A percentile compares a stretch with the other conserved stretches of the same genome.
Conservation (phyloP, 768 basidiomycete genomes). For the Leccinellum luteum region DNA sequence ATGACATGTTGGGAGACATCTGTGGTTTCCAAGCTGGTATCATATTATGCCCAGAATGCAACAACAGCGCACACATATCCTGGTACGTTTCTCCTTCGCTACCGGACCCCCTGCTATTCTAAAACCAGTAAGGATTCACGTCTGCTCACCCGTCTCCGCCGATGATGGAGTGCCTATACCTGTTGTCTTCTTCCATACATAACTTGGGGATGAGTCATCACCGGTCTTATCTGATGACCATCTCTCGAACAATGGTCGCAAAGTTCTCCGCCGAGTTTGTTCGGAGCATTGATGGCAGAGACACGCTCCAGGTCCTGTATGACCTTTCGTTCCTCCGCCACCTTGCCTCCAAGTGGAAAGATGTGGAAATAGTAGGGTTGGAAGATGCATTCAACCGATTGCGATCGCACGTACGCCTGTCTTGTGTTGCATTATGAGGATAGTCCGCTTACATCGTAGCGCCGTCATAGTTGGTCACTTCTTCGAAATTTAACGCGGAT, state of each 20-base stretch:
- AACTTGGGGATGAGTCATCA: slow-evolving; percentile 50
- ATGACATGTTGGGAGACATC: slow-evolving; percentile 54
- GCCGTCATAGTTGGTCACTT: slow-evolving; percentile 14
- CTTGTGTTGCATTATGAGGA: neutral
- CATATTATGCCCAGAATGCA: slow-evolving; percentile 17
- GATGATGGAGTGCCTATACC: slow-evolving; percentile 53
- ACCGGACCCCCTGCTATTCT: slow-evolving; percentile 9
- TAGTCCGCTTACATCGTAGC: neutral
- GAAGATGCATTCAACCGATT: slow-evolving; percentile 27
- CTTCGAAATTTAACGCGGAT: slow-evolving; percentile 23
- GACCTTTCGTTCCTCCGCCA: slow-evolving; percentile 53
- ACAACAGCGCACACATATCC: neutral
- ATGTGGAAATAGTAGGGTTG: slow-evolving; percentile 18
- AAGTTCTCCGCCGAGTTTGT: slow-evolving; percentile 34
- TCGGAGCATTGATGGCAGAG: slow-evolving; percentile 32
- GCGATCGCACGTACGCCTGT: slow-evolving; percentile 28
- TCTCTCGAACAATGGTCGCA: slow-evolving; percentile 40
- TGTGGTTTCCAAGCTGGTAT: slow-evolving; percentile 32
- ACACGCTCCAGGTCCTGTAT: slow-evolving; percentile 34
- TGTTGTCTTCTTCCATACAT: slow-evolving; percentile 52
- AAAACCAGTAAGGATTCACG: slow-evolving; percentile 16
- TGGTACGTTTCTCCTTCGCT: slow-evolving; percentile 13
- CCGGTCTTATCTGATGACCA: slow-evolving; percentile 31
- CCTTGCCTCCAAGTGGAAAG: slow-evolving; percentile 34
- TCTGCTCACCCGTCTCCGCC: slow-evolving; percentile 47